These are phyloP conservation scores for Colletotrichum navitas DNA, from an alignment of 2,329 filamentous ascomycete genomes.

Conservation along the genomic window DNA sequence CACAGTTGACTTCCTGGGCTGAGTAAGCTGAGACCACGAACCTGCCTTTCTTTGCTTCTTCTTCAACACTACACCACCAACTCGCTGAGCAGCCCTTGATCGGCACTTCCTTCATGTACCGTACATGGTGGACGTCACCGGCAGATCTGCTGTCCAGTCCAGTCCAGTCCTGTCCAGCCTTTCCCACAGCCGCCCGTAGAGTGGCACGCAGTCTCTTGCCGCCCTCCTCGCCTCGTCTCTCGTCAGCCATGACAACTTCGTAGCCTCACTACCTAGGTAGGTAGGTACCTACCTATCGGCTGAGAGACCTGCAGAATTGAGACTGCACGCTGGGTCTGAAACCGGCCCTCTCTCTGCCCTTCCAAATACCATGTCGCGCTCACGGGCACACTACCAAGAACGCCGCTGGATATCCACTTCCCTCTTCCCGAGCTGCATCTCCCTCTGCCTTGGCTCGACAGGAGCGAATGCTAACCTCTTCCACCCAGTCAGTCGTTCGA, in stretches of 20 bases:
- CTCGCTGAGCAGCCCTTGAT: neutral
- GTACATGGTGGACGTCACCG: neutral
- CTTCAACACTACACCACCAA: neutral
- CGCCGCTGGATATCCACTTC: neutral
- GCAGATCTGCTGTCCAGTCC: neutral
- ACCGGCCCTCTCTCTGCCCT: constrained; percentile 12
- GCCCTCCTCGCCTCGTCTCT: neutral
- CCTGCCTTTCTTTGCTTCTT: constrained; percentile 16
- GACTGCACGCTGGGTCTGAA: neutral
- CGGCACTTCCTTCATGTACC: neutral
- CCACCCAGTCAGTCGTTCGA: neutral
- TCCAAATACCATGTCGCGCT: constrained; percentile 21
- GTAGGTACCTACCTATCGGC: neutral
- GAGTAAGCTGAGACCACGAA: neutral
- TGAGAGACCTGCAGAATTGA: neutral
- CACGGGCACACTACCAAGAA: constrained; percentile 28
- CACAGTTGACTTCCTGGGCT: neutral
- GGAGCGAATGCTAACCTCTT: neutral
- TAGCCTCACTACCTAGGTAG: neutral
- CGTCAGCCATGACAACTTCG: neutral
- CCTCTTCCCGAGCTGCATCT: constrained; percentile 29
- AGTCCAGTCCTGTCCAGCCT: too few species aligned
- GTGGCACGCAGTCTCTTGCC: neutral
- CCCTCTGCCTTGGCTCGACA: constrained; percentile 15
- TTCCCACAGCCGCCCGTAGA: neutral